A percentile compares a stretch with the other conserved stretches of the same genome.
Evolutionary conservation across 192 early-diverging fungal species (phyloP).

Genomic region (Linderina pennispora): DNA sequence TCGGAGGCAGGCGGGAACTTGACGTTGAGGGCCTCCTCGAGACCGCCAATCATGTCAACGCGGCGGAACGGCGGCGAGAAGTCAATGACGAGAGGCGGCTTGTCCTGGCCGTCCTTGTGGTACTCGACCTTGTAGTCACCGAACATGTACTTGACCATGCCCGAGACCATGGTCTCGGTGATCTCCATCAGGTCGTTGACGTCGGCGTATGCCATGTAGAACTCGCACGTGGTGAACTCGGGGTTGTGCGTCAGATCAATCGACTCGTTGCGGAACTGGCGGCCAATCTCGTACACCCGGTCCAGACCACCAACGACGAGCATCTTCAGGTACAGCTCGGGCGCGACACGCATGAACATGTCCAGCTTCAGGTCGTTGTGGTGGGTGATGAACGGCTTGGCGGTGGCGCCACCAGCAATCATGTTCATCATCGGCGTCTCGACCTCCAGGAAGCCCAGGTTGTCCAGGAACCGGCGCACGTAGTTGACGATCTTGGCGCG

Average conservation of each 20-base stretch:
- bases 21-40: constrained; percentile 84
- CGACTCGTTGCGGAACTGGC: constrained; percentile 98
- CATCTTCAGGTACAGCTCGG: constrained; percentile 97
- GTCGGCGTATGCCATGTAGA: constrained; percentile 99
- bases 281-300: constrained; percentile 98
- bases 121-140: constrained; percentile 89
- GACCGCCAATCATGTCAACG: constrained; percentile 85
- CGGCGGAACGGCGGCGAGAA: constrained; percentile 96
- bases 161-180: constrained; percentile 79
- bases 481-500: constrained; percentile 95
- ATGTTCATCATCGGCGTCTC: constrained; percentile 99
- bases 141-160: constrained; percentile 91
- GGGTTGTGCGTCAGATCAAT: constrained; percentile 99
- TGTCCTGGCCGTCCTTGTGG: constrained; percentile 86
- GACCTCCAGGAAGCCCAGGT: constrained; percentile 94
- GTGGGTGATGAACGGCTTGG: constrained; percentile 98
- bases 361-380: constrained; percentile 99
- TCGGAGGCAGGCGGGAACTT: constrained; percentile 87
- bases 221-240: constrained; percentile 99
- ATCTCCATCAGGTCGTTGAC: constrained; percentile 95
- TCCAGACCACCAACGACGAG: constrained; percentile 97
- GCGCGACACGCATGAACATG: constrained; percentile 97
- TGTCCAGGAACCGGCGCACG: constrained; percentile 90
- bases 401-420: constrained; percentile 97
- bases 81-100: constrained; percentile 77